Evolutionary conservation across 177 flowering plant species (phyloP).

Genomic region (Tripterygium wilfordii): DNA sequence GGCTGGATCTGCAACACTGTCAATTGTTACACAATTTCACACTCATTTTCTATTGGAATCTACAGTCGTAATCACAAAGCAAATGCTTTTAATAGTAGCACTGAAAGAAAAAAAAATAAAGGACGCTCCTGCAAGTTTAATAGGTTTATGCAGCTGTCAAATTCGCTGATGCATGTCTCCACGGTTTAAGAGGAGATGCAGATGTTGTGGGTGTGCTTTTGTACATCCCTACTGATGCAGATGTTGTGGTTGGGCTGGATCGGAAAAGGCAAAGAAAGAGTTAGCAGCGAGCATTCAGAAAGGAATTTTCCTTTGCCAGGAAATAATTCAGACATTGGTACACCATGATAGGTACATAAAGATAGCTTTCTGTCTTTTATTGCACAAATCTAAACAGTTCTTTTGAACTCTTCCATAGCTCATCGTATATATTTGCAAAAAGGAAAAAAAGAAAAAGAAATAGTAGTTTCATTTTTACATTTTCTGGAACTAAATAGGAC

Average conservation of each 20-base stretch:
- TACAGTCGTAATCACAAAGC: no score
- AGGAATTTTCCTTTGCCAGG: conserved; percentile 22
- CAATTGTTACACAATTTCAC: not conserved
- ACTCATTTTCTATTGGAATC: no score
- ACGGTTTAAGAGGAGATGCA: not conserved
- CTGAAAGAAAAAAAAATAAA: no score
- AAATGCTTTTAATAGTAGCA: no score
- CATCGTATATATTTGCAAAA: not conserved
- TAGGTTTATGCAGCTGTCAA: not conserved
- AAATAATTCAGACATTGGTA: not conserved
- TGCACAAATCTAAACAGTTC: not conserved
- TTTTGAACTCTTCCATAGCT: not conserved
- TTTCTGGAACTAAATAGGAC: not conserved
- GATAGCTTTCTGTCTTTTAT: not conserved
- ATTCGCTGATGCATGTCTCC: not conserved
- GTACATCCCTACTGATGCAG: not conserved
- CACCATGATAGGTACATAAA: not conserved
- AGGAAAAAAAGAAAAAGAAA: not conserved
- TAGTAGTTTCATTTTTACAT: conserved; percentile 3
- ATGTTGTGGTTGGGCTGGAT: conserved; percentile 18
- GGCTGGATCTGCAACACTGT: not conserved
- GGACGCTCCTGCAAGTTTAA: not conserved
- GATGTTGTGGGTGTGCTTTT: not conserved
- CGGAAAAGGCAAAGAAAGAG: conserved; percentile 33
- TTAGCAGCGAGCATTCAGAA: conserved; percentile 27